These are phyloP conservation scores for Chrysanthemum makinoi DNA, from an alignment of 129 eudicot species.

Conservation along the genomic window DNA sequence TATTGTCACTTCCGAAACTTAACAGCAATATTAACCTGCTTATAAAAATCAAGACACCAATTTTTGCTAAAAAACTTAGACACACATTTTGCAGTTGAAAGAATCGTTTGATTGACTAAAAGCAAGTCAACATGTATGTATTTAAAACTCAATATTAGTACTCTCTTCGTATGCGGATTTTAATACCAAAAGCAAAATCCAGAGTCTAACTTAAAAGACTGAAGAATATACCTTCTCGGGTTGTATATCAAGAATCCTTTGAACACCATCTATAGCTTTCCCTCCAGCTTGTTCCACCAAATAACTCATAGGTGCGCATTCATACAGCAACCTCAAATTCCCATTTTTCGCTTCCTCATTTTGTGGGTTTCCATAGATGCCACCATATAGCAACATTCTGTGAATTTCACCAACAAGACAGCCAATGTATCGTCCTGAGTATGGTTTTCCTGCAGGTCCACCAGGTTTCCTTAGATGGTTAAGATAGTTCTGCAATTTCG, in stretches of 20 bases:
- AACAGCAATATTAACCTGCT: no score
- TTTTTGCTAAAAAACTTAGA: neutral
- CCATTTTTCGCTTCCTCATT: conserved; percentile 72
- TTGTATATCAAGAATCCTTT: conserved; percentile 76
- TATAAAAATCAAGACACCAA: neutral
- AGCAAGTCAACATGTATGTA: conserved; percentile 13
- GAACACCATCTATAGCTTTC: conserved; percentile 76
- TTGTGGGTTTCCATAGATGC: conserved; percentile 82
- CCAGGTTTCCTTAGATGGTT: conserved; percentile 72
- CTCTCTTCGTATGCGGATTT: no score
- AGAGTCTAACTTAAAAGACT: neutral
- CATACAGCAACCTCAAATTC: conserved; percentile 87
- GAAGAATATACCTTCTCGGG: conserved; percentile 57
- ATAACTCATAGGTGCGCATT: conserved; percentile 98
- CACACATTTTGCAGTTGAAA: conserved; percentile 11
- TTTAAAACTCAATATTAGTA: no score
- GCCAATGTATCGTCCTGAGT: conserved; percentile 87
- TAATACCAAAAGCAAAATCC: neutral
- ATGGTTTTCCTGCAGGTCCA: conserved; percentile 81
- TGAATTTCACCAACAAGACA: conserved; percentile 93
- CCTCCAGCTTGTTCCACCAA: conserved; percentile 98
- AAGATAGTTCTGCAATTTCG: conserved; percentile 68
- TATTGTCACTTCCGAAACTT: no score
- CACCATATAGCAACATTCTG: conserved; percentile 79
- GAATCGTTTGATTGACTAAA: conserved; percentile 11